A percentile compares a stretch with the other conserved stretches of the same genome.
These are phyloP conservation scores for Termitomyces sp. DNA, from an alignment of 768 basidiomycete genomes.

Conservation along the genomic window DNA sequence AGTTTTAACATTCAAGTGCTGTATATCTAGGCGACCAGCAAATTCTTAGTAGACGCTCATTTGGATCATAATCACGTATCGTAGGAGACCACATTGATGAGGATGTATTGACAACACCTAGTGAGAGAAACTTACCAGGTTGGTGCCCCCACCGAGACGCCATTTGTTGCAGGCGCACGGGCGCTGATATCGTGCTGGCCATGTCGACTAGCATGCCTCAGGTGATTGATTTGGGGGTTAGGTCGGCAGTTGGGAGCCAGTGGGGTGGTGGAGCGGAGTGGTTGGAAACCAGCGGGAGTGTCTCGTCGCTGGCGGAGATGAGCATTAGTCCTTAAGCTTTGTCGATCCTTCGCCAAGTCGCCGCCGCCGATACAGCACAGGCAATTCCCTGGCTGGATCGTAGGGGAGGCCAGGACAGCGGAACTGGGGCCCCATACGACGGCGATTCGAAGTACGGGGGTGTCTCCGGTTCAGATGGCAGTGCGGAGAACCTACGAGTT, in stretches of 20 bases:
- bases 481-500: too few relatives aligned
- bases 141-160: not conserved
- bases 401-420: too few relatives aligned
- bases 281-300: not conserved
- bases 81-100: too few relatives aligned
- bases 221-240: not conserved
- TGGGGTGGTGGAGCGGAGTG: not conserved
- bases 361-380: not conserved
- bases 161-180: not conserved
- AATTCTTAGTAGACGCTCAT: too few relatives aligned
- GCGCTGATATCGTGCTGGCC: constrained; percentile 3
- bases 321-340: not conserved
- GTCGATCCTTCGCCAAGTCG: not conserved
- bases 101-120: too few relatives aligned
- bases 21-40: too few relatives aligned
- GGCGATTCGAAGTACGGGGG: not conserved
- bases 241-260: not conserved
- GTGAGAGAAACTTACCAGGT: too few relatives aligned
- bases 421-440: too few relatives aligned
- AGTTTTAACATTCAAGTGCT: too few relatives aligned
- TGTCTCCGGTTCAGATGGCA: not conserved
- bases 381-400: not conserved
- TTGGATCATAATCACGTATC: too few relatives aligned
- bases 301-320: not conserved
- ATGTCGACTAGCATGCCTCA: constrained; percentile 5